Conservation (phyloP, 176 grass and related monocot genomes). For the Phyllostachys edulis region DNA sequence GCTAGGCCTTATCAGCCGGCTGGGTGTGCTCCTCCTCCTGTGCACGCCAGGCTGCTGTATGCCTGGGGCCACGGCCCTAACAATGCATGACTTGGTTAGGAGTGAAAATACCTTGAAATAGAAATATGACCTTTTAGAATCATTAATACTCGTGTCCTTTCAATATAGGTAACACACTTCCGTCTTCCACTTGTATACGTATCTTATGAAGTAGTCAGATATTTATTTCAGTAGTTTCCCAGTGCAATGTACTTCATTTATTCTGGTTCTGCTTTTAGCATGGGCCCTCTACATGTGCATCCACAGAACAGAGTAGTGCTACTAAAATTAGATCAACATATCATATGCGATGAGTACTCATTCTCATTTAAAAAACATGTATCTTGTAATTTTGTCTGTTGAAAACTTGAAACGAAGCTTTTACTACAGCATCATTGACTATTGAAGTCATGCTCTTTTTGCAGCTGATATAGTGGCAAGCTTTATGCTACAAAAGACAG, state of each 20-base stretch:
- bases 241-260: neutral
- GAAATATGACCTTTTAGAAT: neutral
- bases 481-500: constrained; percentile 71
- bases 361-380: neutral
- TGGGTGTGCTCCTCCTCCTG: no score
- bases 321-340: neutral
- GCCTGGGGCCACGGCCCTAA: no score
- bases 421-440: neutral
- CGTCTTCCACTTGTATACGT: neutral
- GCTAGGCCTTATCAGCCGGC: no score
- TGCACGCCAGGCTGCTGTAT: no score
- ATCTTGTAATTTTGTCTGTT: constrained; percentile 11
- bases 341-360: neutral
- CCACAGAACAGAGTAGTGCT: neutral
- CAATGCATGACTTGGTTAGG: neutral
- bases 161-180: neutral
- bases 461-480: constrained; percentile 83
- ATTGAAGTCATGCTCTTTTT: constrained; percentile 24
- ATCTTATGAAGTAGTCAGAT: neutral
- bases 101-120: neutral
- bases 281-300: neutral
- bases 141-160: neutral
- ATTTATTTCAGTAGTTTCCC: neutral
- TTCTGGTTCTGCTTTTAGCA: neutral
- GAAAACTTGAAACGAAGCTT: constrained; percentile 7